phyloP scores from a whole-genome alignment of 176 grass and related monocot species.

The Oryza longistaminata region DNA sequence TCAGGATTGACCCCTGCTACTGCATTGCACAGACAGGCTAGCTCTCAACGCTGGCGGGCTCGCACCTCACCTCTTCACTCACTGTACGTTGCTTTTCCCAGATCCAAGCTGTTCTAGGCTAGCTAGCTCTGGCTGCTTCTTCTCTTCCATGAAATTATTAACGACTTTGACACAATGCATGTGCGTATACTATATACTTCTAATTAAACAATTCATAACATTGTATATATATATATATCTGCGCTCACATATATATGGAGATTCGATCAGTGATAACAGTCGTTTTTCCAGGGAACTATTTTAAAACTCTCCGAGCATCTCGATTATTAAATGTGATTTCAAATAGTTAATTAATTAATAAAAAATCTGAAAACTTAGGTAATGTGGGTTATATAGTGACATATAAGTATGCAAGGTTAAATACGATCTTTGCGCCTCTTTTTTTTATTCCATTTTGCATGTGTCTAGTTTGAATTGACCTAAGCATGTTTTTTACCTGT shows the following conservation, averaged over 20 bases:
- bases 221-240: not conserved
- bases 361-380: not conserved
- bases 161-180: not conserved
- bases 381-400: not conserved
- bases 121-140: not conserved
- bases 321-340: not conserved
- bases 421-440: not conserved
- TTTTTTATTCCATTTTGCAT: not conserved
- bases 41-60: not conserved
- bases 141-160: not conserved
- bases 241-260: not conserved
- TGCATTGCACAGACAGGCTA: not conserved
- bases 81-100: not conserved
- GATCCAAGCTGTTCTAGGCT: not conserved
- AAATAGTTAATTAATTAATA: not conserved
- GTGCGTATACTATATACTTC: not conserved
- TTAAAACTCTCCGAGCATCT: not conserved
- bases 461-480: not conserved
- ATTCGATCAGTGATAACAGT: not conserved
- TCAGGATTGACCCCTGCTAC: not conserved
- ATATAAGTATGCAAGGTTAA: not conserved
- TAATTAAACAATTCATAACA: not conserved
- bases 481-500: not conserved
- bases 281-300: not conserved
- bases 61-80: not conserved